Base-by-base conservation (phyloP, 1,284 basidiomycete species). In the Cutaneotrichosporon sp. region DNA sequence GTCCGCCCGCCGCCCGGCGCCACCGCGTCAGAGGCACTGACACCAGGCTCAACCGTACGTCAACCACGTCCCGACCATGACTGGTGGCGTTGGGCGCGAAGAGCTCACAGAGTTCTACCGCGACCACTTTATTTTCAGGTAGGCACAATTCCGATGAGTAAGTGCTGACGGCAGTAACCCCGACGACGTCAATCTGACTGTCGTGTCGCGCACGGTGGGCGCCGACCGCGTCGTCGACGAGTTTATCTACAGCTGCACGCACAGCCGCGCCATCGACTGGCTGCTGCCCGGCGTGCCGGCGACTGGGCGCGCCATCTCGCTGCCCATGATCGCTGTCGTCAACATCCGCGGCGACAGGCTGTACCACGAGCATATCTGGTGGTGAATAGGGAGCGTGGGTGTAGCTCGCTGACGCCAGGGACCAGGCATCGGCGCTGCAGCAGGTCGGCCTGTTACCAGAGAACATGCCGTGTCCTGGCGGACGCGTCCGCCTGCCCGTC, bases 311-410 rank as follows among this genome's bases (percentile, higher is more conserved):
- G 76, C 77, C 47, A 60, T 83, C 22, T 59, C 73, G 5, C 76
- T 83, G 30, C 81, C 81, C 1, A 80, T 82, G 77, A 72, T 80
- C 30, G 79, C 78, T 3, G 78, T 83, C 8, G 79, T 83, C 35
- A 81, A 80, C 55, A 74, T 83, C 42, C 76, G 81, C 36, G 81
- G 81, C 2, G 81, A 83, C 60, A 69, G 81, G 56, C 62, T 81
- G 35, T 78, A 77, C 39, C 80, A 81, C 60, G 80, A 81, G 76
- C 79, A 68, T 54, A 79, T 71, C 9, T 58, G 64, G 54, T 73
- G 71, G 70, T 62, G 47, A 54, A 61, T 74, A 14, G 4, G 23
- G 8, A 2, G 17, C 48, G 23, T 15, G 26, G 9, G 15, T 10
- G 17, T 4, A 17, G n/a, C 12, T 12, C 18, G 38, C 47, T 41